phyloP scores from a whole-genome alignment of 1,284 basidiomycete species.

The Cutaneotrichosporon daszewskae region DNA sequence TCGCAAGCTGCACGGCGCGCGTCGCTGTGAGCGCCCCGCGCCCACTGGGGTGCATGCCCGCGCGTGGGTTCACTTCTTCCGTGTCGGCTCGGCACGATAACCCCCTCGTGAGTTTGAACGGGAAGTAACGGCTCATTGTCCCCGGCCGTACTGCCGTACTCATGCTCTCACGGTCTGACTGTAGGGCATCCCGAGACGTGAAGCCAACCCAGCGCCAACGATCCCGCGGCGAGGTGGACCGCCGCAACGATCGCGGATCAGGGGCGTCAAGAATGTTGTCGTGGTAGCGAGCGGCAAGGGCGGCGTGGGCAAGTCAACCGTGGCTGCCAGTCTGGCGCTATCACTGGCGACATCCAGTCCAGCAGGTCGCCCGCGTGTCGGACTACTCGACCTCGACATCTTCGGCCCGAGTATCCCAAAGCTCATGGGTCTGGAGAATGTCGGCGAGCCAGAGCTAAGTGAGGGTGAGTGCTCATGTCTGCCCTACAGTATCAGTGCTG shows the following conservation, averaged over 20 bases:
- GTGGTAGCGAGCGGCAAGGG: constrained; percentile 93
- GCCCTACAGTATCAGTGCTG: too few relatives aligned
- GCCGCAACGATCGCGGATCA: constrained; percentile 50
- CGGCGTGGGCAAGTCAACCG: constrained; percentile 93
- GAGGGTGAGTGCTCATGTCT: too few relatives aligned
- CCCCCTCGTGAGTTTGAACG: constrained; percentile 27
- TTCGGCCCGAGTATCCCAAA: constrained; percentile 96
- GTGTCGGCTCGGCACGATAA: constrained; percentile 27
- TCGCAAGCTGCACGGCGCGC: background rate
- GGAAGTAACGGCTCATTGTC: too few relatives aligned
- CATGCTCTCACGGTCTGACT: background rate
- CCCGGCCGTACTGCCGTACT: background rate
- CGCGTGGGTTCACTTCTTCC: background rate
- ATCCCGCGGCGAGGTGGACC: constrained; percentile 47
- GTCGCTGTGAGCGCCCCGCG: background rate
- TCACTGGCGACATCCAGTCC: constrained; percentile 48
- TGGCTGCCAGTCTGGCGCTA: constrained; percentile 78
- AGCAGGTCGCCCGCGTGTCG: constrained; percentile 55
- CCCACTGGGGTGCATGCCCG: background rate
- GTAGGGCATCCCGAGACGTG: constrained; percentile 42
- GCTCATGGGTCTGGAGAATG: constrained; percentile 80
- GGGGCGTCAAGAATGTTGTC: constrained; percentile 58
- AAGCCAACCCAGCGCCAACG: constrained; percentile 42
- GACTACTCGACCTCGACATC: constrained; percentile 88
- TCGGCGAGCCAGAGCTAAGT: constrained; percentile 75